Evolutionary conservation across 306 rosid species (phyloP).

Genomic region (Quercus alba): DNA sequence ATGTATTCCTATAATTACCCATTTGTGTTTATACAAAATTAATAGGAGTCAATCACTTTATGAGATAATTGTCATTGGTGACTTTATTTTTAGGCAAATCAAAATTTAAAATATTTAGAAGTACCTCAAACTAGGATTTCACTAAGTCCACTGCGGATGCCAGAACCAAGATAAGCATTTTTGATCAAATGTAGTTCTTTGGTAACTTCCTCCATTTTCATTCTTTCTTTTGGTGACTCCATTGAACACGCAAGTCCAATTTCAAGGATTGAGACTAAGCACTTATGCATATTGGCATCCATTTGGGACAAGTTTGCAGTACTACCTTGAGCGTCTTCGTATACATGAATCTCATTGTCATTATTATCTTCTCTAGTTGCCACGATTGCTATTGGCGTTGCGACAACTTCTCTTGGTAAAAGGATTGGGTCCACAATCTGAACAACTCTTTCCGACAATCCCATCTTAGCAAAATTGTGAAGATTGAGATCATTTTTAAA

Average conservation of each 20-base stretch:
- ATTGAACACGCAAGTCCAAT: constrained; percentile 34
- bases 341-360: neutral
- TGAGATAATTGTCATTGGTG: too few species aligned
- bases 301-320: neutral
- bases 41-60: too few species aligned
- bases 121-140: too few species aligned
- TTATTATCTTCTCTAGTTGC: neutral
- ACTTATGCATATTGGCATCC: neutral
- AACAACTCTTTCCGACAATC: constrained; percentile 17
- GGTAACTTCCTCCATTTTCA: constrained; percentile 22
- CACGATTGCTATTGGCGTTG: neutral
- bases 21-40: too few species aligned
- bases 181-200: constrained; percentile 12
- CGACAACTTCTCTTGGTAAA: constrained; percentile 8
- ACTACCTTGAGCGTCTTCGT: neutral
- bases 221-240: constrained; percentile 27
- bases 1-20: too few species aligned
- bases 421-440: constrained; percentile 32
- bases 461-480: constrained; percentile 14
- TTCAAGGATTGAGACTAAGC: constrained; percentile 18
- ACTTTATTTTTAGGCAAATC: too few species aligned
- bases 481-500: constrained; percentile 26
- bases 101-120: too few species aligned
- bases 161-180: neutral
- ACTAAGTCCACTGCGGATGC: too few species aligned